Base-by-base conservation (phyloP, 1,284 basidiomycete genomes). In the Heterobasidion irregulare region DNA sequence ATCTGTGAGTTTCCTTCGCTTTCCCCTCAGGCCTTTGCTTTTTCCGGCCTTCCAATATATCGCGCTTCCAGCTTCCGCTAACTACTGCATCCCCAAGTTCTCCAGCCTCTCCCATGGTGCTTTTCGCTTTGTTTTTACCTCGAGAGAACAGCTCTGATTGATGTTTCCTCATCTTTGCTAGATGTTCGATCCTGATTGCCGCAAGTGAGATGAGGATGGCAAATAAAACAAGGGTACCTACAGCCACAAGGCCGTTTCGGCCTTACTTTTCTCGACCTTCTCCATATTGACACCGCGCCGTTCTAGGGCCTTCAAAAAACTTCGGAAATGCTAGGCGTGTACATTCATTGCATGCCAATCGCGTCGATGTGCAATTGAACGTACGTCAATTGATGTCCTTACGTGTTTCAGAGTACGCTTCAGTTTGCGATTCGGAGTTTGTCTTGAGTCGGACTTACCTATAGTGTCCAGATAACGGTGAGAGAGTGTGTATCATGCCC, bases 391-490 rank as follows among this genome's bases (percentile, higher is more conserved):
- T 1, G 76, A 75, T 36, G 80, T 80, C 53, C 83, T 75, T 46
- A n/a, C n/a, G 43, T 38, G 26, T 26, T 26, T 26, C 26, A 26
- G 6, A 26, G 26, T 26, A 26, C 6, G 26, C 26, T 26, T 26
- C 26, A 26, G 26, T 32, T 36, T 56, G 73, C 18, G 72, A 32
- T 34, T 57, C 15, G 58, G 50, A 26, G 13, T 48, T 1, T n/a
- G 18, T 19, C 13, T 36, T 57, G 12, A 57, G 18, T 10, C 50
- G 8, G 9, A 58, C 68, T 41, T 51, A 75, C 77, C 79, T 72
- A 64, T 89, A 89, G 62, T 88, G 85, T 0, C 86, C 86, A 7
- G 82, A 84, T 1, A 86, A 69, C 0, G 87, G 87, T 1, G 80
- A 84, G 1, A 89, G 68, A 2, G 75, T 82, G 55, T 83, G 78